phyloP scores from a whole-genome alignment of 345 rosid species.

The Hypericum perforatum region DNA sequence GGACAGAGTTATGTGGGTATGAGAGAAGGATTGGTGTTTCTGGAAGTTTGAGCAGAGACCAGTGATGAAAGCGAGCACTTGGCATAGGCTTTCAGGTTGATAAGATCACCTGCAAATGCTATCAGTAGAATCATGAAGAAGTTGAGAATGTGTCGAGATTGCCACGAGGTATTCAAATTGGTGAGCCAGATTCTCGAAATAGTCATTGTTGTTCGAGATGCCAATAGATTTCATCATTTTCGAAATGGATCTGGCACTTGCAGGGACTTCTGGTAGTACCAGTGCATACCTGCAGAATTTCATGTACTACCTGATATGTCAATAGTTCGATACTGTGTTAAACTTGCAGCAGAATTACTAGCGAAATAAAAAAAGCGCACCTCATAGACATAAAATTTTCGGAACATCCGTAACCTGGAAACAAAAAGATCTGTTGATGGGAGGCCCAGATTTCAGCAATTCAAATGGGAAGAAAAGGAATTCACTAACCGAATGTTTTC shows the following conservation, averaged over 20 bases:
- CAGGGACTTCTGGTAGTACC: conserved; percentile 50
- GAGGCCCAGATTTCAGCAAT: too few species aligned
- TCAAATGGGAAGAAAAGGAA: too few species aligned
- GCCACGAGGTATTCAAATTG: conserved; percentile 62
- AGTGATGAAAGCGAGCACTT: conserved; percentile 58
- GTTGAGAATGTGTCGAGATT: conserved; percentile 65
- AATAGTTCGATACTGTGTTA: too few species aligned
- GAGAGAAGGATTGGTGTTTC: conserved; percentile 30
- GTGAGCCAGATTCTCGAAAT: conserved; percentile 50
- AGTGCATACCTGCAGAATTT: conserved; percentile 13
- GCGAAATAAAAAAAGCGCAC: too few species aligned
- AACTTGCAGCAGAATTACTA: too few species aligned
- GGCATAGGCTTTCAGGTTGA: conserved; percentile 53
- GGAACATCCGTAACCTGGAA: too few species aligned
- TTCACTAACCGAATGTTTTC: too few species aligned
- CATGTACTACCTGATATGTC: too few species aligned
- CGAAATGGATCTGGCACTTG: conserved; percentile 48
- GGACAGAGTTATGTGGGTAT: conserved; percentile 37
- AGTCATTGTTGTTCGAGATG: conserved; percentile 59
- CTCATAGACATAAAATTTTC: too few species aligned
- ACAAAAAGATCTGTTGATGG: too few species aligned
- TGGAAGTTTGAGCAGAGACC: conserved; percentile 64
- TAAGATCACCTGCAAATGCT: conserved; percentile 33
- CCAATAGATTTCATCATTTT: conserved; percentile 68
- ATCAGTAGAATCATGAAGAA: conserved; percentile 54